Evolutionary conservation across 2,329 filamentous ascomycete genomes (phyloP).

Genomic region (Allantophomopsis cytisporea): DNA sequence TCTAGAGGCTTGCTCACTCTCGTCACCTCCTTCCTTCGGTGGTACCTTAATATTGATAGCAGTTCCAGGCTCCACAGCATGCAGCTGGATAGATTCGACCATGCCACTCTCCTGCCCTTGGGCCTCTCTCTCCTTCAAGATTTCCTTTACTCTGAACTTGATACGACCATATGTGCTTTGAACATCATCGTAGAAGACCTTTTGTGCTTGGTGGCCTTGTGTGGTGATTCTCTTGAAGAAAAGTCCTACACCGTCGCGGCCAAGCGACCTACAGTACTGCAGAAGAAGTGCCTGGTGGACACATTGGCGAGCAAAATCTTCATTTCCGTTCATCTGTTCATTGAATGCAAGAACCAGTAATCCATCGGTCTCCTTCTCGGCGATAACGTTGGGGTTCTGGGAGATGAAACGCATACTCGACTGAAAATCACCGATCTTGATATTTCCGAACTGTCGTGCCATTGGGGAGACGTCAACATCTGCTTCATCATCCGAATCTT

Average conservation of each 20-base stretch:
- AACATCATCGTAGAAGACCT: conserved; percentile 87
- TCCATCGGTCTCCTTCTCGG: conserved; percentile 80
- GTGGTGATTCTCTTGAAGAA: conserved; percentile 97
- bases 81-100: conserved; percentile 93
- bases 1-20: conserved; percentile 48
- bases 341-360: conserved; percentile 88
- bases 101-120: conserved; percentile 45
- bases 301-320: conserved; percentile 69
- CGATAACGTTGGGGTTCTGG: conserved; percentile 64
- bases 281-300: conserved; percentile 87
- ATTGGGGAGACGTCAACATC: conserved; percentile 63
- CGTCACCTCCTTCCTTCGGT: conserved; percentile 50
- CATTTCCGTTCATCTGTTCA: conserved; percentile 61
- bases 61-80: conserved; percentile 87
- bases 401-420: conserved; percentile 64
- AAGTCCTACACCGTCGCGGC: conserved; percentile 72
- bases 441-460: conserved; percentile 70
- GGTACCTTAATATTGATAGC: conserved; percentile 83
- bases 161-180: conserved; percentile 78
- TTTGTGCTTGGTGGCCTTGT: conserved; percentile 76
- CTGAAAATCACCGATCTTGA: conserved; percentile 62
- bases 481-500: conserved; percentile 52
- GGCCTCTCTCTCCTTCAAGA: conserved; percentile 29
- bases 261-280: conserved; percentile 83
- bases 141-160: conserved; percentile 46